A percentile compares a stretch with the other conserved stretches of the same genome.
phyloP scores from a whole-genome alignment of 179 eudicot genomes.

The Carnegiea gigantea region DNA sequence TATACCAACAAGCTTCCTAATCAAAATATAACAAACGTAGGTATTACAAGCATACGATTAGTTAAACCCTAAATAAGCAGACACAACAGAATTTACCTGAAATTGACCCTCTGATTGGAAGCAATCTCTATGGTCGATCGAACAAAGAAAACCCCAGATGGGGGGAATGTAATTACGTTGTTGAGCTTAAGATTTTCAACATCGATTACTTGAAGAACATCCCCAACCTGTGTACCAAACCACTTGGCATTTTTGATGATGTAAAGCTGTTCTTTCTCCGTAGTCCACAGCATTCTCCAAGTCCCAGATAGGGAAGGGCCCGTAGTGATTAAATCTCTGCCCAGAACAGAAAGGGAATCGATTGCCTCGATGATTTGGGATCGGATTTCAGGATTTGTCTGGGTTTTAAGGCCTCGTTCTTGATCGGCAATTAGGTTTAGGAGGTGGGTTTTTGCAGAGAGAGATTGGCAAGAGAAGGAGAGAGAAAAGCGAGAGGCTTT shows the following conservation, averaged over 20 bases:
- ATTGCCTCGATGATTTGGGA: slow-evolving; percentile 59
- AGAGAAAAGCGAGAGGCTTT: slow-evolving; percentile 46
- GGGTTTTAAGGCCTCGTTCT: slow-evolving; percentile 83
- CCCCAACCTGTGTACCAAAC: slow-evolving; percentile 77
- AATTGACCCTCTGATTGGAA: slow-evolving; percentile 74
- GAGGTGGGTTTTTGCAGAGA: slow-evolving; percentile 63
- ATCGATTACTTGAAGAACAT: slow-evolving; percentile 84
- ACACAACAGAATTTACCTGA: slow-evolving; percentile 41
- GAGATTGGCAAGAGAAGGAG: slow-evolving; percentile 46
- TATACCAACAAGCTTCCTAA: not conserved
- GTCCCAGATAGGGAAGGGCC: slow-evolving; percentile 67
- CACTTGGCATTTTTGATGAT: slow-evolving; percentile 60
- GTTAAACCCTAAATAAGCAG: not conserved
- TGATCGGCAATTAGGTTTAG: slow-evolving; percentile 77
- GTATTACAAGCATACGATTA: not conserved
- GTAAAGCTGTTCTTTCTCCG: slow-evolving; percentile 90
- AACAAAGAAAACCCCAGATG: slow-evolving; percentile 85
- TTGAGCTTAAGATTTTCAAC: slow-evolving; percentile 54
- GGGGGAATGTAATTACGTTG: slow-evolving; percentile 91
- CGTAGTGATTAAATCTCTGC: slow-evolving; percentile 57
- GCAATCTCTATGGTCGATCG: slow-evolving; percentile 70
- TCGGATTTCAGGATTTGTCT: slow-evolving; percentile 56
- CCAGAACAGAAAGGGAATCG: slow-evolving; percentile 50
- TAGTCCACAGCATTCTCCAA: slow-evolving; percentile 94
- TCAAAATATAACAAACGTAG: not conserved